Evolutionary conservation across 306 rosid genomes (phyloP).

Genomic region (Trichosanthes truncata): DNA sequence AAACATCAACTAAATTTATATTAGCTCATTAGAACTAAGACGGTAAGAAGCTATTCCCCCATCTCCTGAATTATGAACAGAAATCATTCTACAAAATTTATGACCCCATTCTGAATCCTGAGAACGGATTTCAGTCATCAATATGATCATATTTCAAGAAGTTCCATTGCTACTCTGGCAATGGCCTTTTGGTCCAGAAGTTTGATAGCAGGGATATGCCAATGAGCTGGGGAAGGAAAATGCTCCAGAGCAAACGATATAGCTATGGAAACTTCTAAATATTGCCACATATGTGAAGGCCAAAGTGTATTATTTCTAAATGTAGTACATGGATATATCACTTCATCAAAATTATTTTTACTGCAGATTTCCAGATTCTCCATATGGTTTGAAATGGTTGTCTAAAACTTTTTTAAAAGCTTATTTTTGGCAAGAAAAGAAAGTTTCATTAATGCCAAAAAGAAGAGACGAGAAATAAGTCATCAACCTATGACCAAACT

Average conservation of each 20-base stretch:
- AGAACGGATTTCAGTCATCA: neutral
- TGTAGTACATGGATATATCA: neutral
- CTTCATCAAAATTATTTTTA: neutral
- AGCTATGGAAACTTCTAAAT: neutral
- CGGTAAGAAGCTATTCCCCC: neutral
- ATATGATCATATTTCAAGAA: neutral
- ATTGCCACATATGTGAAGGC: neutral
- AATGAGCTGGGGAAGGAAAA: neutral
- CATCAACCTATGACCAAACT: neutral
- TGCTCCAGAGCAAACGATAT: neutral
- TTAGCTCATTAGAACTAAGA: neutral
- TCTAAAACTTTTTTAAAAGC: neutral
- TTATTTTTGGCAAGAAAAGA: neutral
- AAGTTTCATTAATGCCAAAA: neutral
- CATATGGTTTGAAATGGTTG: neutral
- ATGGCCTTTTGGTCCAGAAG: neutral
- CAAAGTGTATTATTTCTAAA: neutral
- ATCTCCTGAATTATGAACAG: neutral
- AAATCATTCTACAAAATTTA: neutral
- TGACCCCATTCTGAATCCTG: neutral
- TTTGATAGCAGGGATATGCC: neutral
- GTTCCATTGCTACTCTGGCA: neutral
- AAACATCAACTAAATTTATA: neutral
- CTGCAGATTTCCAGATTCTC: neutral
- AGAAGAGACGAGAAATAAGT: neutral